Conservation (phyloP, 768 basidiomycete genomes). For the Tulasnella calospora region DNA sequence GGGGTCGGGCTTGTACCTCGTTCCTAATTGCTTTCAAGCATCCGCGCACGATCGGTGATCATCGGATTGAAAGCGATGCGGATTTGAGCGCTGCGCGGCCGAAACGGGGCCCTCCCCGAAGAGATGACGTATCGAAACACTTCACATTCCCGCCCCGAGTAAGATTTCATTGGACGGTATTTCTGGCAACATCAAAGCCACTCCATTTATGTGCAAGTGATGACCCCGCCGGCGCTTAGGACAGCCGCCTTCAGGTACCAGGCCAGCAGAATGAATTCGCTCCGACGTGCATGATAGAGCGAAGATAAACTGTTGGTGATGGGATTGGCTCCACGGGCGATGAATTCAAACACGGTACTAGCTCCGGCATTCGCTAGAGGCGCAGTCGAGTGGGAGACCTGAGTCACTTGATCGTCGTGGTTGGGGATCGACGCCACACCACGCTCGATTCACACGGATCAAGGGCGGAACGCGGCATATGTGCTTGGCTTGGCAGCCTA, state of each 20-base stretch:
- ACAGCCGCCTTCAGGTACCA: no score
- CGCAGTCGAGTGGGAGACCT: neutral
- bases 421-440: neutral
- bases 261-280: no score
- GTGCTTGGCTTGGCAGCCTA: no score
- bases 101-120: no score
- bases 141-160: neutral
- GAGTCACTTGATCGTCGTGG: neutral
- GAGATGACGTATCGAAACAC: no score
- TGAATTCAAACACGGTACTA: neutral
- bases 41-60: no score
- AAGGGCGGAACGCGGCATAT: neutral
- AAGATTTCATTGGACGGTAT: no score
- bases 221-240: neutral
- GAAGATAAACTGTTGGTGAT: neutral
- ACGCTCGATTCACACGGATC: neutral
- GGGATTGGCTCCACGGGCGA: neutral
- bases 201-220: neutral
- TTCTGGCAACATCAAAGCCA: no score
- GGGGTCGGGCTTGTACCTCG: no score
- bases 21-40: no score
- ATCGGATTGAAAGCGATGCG: no score
- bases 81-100: no score
- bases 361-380: neutral
- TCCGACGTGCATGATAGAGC: neutral